Evolutionary conservation across 352 stramenopile species (phyloP), one percentile per base, ranked within the genome.

Genomic region (Phytophthora syringae): DNA sequence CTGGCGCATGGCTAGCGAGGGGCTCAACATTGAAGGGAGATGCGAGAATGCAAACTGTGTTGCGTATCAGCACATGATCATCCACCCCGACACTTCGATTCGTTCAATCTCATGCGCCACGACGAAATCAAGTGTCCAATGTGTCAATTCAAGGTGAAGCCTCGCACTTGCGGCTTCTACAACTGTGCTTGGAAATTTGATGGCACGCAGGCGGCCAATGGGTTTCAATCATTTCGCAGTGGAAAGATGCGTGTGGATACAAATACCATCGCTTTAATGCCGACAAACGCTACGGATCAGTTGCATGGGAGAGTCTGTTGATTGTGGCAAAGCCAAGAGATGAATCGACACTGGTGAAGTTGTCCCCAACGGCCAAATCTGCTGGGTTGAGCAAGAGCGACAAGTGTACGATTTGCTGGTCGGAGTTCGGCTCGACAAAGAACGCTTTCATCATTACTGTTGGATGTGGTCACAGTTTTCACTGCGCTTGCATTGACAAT

Each of bases 101-200:
- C 39, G 11, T 56, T 78, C 44, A 75, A 75, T 43, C 52, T 78
- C 6, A n/a, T 59, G n/a, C 25, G 12, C 24, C 42, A 75, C 20
- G 49, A 45, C 5, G 27, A 54, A 18, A 48, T 67, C 5, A n/a
- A 16, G 11, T 79, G 71, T 20, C 71, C 71, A 37, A 47, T 56
- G 1, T 80, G 72, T 27, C 12, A 15, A 12, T 20, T 3, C 2
- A 43, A 48, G 7, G 54, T 77, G 30, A 55, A 65, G 9, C 55
- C 72, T 12, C 22, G 60, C 9, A 67, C 56, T 16, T 80, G 72
- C 21, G 67, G 67, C 0, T 74, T 80, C 34, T 77, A 80, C 43
- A 27, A 75, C 13, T 72, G 57, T 18, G 34, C 11, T 18, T 81
- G 73, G 73, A 77, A 78, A 51, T 78, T 69, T 43, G 73, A 81